Conservation (phyloP, 768 basidiomycete genomes). For the Suillus weaverae region DNA sequence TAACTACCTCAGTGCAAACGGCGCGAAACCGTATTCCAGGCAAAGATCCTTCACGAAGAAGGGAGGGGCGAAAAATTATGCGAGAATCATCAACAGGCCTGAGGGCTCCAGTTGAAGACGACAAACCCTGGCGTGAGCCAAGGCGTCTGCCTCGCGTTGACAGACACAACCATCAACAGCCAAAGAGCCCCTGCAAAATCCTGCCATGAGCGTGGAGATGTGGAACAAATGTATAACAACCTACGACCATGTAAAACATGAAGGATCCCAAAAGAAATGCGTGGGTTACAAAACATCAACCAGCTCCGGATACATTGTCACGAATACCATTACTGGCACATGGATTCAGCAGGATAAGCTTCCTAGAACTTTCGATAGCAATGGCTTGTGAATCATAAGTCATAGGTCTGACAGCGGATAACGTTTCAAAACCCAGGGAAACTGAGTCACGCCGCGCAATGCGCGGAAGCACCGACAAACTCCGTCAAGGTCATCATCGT, state of each 20-base stretch:
- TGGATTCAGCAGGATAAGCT: background rate
- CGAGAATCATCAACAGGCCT: conserved; percentile 16
- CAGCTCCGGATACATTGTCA: background rate
- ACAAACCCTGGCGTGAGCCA: background rate
- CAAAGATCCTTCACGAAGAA: conserved; percentile 35
- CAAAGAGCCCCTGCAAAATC: background rate
- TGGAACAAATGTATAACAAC: background rate
- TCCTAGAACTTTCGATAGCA: background rate
- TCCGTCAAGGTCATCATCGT: background rate
- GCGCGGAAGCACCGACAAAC: conserved; percentile 10
- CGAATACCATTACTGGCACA: background rate
- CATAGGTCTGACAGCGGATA: background rate
- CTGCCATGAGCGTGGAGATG: background rate
- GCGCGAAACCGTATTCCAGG: background rate
- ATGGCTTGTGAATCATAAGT: background rate
- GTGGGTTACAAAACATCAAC: background rate
- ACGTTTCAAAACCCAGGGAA: background rate
- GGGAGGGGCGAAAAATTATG: conserved; percentile 36
- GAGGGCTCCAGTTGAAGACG: conserved; percentile 4
- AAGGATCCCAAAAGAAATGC: background rate
- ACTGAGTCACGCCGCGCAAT: conserved; percentile 5
- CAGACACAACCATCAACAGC: background rate
- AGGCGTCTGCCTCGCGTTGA: background rate
- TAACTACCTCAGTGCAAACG: background rate
- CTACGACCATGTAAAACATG: background rate